phyloP scores from a whole-genome alignment of 1,284 basidiomycete genomes.

The Rhodotorula sp. region DNA sequence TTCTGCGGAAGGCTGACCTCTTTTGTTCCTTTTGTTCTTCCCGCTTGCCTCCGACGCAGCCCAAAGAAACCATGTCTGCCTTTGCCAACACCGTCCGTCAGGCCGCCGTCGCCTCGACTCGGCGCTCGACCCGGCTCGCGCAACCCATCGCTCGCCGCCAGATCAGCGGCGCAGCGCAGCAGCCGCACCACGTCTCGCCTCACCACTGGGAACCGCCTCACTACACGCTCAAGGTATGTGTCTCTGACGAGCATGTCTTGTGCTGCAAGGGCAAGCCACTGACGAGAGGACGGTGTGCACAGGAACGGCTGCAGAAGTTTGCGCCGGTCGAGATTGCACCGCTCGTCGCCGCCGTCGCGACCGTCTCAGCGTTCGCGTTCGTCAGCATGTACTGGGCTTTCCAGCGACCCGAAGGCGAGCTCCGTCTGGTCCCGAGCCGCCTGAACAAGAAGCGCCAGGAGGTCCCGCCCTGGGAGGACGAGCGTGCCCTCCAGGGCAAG shows the following conservation, averaged over 20 bases:
- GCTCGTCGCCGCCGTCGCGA: not conserved
- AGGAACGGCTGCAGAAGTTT: slow-evolving; percentile 6
- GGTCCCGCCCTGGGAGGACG: slow-evolving; percentile 14
- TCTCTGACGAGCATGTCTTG: not conserved
- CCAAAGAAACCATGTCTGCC: not conserved
- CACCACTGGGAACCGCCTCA: slow-evolving; percentile 1
- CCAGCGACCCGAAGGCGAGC: slow-evolving; percentile 12
- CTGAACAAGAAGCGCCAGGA: not conserved
- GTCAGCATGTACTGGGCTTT: slow-evolving; percentile 2
- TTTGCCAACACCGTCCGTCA: not conserved
- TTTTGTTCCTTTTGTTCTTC: not conserved
- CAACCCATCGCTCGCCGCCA: not conserved
- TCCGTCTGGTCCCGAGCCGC: not conserved
- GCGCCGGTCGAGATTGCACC: slow-evolving; percentile 9
- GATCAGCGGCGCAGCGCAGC: not conserved
- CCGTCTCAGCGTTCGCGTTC: not conserved
- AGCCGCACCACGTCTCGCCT: not conserved
- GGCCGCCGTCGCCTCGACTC: not conserved
- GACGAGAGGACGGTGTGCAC: not conserved
- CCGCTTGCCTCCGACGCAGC: not conserved
- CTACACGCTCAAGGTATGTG: slow-evolving; percentile 8
- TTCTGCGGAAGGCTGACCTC: not conserved
- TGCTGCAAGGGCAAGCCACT: not conserved
- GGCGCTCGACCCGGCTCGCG: not conserved
- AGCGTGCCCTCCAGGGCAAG: slow-evolving; percentile 11